Conservation (phyloP, 495 filamentous ascomycete species). For the Xylaria bambusicola region DNA sequence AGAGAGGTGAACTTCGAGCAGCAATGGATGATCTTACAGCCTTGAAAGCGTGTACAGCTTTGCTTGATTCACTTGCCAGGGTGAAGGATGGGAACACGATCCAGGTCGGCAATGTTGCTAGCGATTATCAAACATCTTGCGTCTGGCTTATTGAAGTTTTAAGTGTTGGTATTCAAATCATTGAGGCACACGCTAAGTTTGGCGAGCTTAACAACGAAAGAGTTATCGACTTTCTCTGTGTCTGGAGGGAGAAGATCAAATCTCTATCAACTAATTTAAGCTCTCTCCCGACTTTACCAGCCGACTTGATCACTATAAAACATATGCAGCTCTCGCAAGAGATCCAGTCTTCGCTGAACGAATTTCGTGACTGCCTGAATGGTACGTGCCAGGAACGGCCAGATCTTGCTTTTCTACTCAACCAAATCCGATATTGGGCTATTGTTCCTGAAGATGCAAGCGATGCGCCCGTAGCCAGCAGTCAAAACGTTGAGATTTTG, state of each 20-base stretch:
- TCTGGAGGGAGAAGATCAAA: slow-evolving; percentile 52
- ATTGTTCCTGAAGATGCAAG: background rate
- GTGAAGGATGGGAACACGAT: slow-evolving; percentile 21
- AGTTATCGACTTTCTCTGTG: slow-evolving; percentile 45
- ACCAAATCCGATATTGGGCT: slow-evolving; percentile 59
- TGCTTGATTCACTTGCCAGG: slow-evolving; percentile 26
- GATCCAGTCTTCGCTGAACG: slow-evolving; percentile 44
- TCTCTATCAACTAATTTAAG: slow-evolving; percentile 41
- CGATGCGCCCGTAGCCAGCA: background rate
- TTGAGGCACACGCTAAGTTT: slow-evolving; percentile 64
- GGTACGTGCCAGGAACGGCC: slow-evolving; percentile 50
- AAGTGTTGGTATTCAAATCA: slow-evolving; percentile 43
- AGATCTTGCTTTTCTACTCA: slow-evolving; percentile 62
- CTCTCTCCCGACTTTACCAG: slow-evolving; percentile 56
- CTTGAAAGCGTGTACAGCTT: slow-evolving; percentile 17
- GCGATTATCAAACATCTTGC: slow-evolving; percentile 36
- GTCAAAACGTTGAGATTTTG: background rate
- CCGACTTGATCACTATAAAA: slow-evolving; percentile 50
- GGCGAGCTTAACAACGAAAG: slow-evolving; percentile 49
- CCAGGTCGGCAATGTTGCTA: slow-evolving; percentile 18
- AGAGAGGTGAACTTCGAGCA: slow-evolving; percentile 59
- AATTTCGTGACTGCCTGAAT: slow-evolving; percentile 48
- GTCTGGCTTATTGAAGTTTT: slow-evolving; percentile 47
- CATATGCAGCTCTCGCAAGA: slow-evolving; percentile 47
- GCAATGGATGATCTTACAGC: slow-evolving; percentile 36